Evolutionary conservation across 2,329 filamentous ascomycete genomes (phyloP).

Genomic region (Fonsecaea multimorphosa): DNA sequence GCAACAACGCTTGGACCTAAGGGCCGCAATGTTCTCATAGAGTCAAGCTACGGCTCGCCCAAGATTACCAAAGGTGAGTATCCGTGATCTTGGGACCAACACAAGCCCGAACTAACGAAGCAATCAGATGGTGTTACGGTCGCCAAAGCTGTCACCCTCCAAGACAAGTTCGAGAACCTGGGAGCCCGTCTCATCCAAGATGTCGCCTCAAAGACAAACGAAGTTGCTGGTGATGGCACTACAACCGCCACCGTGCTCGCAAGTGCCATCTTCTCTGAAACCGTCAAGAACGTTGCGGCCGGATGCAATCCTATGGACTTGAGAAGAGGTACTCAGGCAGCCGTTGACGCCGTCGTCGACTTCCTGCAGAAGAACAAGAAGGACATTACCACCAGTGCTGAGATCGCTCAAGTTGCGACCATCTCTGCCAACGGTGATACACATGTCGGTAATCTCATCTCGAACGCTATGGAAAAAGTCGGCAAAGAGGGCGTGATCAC

Average conservation of each 20-base stretch:
- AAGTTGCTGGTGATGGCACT: slow-evolving; percentile 97
- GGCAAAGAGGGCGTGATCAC: slow-evolving; percentile 99
- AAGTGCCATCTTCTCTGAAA: slow-evolving; percentile 98
- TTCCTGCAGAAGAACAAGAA: slow-evolving; percentile 96
- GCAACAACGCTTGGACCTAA: slow-evolving; percentile 96
- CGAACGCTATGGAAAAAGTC: slow-evolving; percentile 99
- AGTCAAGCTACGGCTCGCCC: slow-evolving; percentile 96
- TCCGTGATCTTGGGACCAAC: not conserved
- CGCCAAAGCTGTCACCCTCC: slow-evolving; percentile 84
- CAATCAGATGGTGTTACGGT: slow-evolving; percentile 81
- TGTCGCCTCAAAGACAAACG: slow-evolving; percentile 99
- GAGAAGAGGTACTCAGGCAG: slow-evolving; percentile 93
- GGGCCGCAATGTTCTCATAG: slow-evolving; percentile 97
- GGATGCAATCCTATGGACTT: slow-evolving; percentile 99
- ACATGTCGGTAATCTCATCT: slow-evolving; percentile 93
- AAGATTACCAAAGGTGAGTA: slow-evolving; percentile 97
- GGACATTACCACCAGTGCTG: slow-evolving; percentile 95
- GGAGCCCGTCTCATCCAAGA: slow-evolving; percentile 96
- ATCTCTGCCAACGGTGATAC: slow-evolving; percentile 97
- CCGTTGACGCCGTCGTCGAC: slow-evolving; percentile 91
- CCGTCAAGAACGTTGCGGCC: slow-evolving; percentile 98
- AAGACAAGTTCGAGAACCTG: slow-evolving; percentile 99
- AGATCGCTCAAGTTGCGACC: slow-evolving; percentile 97
- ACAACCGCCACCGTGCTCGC: slow-evolving; percentile 97
- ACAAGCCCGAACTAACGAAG: slow-evolving; percentile 32